These are phyloP conservation scores for Chlamydomonas reinhardtii DNA, from an alignment of 163 green algal species.

Conservation along the genomic window DNA sequence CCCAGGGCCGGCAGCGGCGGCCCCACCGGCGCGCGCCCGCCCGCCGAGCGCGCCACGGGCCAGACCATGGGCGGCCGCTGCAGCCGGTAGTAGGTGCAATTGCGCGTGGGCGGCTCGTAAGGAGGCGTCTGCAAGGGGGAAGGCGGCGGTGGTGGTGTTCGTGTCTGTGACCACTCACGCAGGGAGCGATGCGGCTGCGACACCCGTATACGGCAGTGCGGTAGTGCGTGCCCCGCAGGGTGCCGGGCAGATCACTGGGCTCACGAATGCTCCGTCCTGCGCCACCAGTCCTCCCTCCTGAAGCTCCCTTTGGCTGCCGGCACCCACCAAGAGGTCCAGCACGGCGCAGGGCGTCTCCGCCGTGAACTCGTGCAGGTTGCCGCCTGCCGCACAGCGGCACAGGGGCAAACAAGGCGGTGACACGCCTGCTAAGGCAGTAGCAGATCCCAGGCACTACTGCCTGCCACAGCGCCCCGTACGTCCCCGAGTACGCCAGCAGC, in stretches of 20 bases:
- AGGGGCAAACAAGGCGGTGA: no score
- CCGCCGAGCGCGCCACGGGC: not conserved
- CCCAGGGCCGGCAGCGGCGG: not conserved
- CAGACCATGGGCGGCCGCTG: not conserved
- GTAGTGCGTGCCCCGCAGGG: no score
- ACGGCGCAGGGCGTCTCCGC: constrained; percentile 89
- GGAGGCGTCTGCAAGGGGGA: constrained; percentile 82
- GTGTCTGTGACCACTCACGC: no score
- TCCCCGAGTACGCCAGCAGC: no score
- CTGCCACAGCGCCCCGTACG: no score
- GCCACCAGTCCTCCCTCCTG: no score
- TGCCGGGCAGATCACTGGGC: no score
- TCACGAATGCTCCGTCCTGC: no score
- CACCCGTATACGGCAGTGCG: no score
- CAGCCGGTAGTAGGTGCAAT: constrained; percentile 47
- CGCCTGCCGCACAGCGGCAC: constrained; percentile 53
- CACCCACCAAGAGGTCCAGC: constrained; percentile 71
- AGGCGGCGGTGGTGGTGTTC: no score
- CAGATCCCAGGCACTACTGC: not conserved
- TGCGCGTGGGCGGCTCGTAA: constrained; percentile 69
- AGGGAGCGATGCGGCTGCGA: no score
- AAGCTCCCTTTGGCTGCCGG: no score
- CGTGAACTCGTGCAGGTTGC: constrained; percentile 93
- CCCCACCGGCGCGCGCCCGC: not conserved
- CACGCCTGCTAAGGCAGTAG: not conserved